A percentile compares a stretch with the other conserved stretches of the same genome.
These are phyloP conservation scores for Setomelanomma holmii DNA, from an alignment of 2,329 filamentous ascomycete genomes.

Conservation along the genomic window DNA sequence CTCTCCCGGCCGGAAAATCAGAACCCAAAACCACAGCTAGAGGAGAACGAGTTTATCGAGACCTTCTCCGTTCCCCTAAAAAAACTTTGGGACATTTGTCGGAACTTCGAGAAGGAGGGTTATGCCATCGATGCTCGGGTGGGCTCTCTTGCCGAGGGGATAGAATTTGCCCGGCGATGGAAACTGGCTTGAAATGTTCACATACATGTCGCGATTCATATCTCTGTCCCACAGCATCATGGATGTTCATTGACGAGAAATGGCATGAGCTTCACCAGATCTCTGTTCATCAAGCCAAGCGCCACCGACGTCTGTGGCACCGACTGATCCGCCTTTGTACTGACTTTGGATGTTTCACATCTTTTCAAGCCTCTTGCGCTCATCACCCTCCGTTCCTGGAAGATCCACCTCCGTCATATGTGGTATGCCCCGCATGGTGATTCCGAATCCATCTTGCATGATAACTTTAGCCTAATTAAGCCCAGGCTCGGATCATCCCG, in stretches of 20 bases:
- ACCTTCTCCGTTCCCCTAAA: slow-evolving; percentile 73
- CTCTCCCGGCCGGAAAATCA: slow-evolving; percentile 73
- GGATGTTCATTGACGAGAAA: not conserved
- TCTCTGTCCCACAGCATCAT: not conserved
- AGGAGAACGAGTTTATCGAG: slow-evolving; percentile 85
- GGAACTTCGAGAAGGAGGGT: slow-evolving; percentile 71
- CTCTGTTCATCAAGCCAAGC: not conserved
- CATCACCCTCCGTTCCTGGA: not conserved
- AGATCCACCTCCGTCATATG: not conserved
- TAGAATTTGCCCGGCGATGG: slow-evolving; percentile 70
- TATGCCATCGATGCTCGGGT: slow-evolving; percentile 82
- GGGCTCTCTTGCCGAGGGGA: slow-evolving; percentile 78
- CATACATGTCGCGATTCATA: not conserved
- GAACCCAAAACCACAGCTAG: slow-evolving; percentile 70
- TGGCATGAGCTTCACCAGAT: not conserved
- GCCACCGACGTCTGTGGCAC: not conserved
- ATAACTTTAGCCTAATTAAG: slow-evolving; percentile 6
- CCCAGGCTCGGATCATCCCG: slow-evolving; percentile 1
- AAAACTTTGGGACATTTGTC: slow-evolving; percentile 70
- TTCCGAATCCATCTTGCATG: not conserved
- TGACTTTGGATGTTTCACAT: not conserved
- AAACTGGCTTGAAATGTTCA: slow-evolving; percentile 28
- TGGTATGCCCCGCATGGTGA: slow-evolving; percentile 3
- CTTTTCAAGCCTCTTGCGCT: not conserved
- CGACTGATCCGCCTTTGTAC: not conserved